A percentile compares a stretch with the other conserved stretches of the same genome.
Evolutionary conservation across 2,329 filamentous ascomycete genomes (phyloP).

Genomic region (Pseudopithomyces chartarum): DNA sequence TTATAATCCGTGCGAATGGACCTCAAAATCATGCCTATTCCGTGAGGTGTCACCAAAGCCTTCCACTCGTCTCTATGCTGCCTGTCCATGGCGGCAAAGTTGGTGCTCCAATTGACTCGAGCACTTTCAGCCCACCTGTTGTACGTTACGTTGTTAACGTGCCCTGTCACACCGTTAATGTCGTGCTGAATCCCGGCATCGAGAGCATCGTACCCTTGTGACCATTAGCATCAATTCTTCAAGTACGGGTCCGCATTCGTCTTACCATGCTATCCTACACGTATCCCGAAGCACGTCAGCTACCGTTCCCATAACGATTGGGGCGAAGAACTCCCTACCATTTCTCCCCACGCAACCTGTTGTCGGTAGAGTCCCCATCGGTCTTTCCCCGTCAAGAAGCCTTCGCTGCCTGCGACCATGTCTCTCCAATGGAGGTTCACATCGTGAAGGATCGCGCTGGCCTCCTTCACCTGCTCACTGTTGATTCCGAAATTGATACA

Average conservation of each 20-base stretch:
- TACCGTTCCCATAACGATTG: conserved; percentile 11
- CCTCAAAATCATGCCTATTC: conserved; percentile 75
- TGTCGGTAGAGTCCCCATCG: conserved; percentile 68
- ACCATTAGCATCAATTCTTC: conserved; percentile 19
- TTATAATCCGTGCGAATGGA: conserved; percentile 86
- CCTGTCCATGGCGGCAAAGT: conserved; percentile 69
- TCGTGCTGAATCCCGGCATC: conserved; percentile 8
- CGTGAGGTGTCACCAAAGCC: conserved; percentile 68
- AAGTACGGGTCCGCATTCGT: conserved; percentile 21
- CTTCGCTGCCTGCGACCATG: conserved; percentile 74
- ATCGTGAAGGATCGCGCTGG: conserved; percentile 63
- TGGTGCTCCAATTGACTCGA: conserved; percentile 76
- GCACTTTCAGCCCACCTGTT: conserved; percentile 82
- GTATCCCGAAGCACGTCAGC: conserved; percentile 31
- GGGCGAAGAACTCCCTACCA: conserved; percentile 59
- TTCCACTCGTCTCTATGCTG: conserved; percentile 67
- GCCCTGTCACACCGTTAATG: conserved; percentile 55
- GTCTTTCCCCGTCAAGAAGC: conserved; percentile 69
- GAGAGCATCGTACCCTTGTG: conserved; percentile 17
- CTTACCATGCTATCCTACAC: conserved; percentile 60
- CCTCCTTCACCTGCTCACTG: conserved; percentile 61
- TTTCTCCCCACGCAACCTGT: conserved; percentile 81
- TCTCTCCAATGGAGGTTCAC: conserved; percentile 72
- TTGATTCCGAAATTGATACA: conserved; percentile 76
- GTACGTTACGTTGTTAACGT: conserved; percentile 88